Evolutionary conservation across 441 rosid species (phyloP).

Genomic region (Eruca vesicaria): DNA sequence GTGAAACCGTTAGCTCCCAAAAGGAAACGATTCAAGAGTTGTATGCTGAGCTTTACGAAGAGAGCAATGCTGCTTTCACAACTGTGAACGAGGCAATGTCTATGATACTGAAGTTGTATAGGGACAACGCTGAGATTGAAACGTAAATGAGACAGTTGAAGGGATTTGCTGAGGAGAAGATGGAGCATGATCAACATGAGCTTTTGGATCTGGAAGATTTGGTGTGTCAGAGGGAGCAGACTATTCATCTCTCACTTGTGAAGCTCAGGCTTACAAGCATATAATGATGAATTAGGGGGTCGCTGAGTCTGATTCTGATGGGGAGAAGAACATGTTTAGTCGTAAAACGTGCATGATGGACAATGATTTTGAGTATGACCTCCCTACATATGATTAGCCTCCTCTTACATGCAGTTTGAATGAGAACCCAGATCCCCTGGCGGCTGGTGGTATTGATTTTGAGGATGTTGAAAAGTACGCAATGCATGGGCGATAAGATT

Average conservation of each 20-base stretch:
- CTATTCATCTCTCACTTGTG: slow-evolving; percentile 75
- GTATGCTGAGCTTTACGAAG: slow-evolving; percentile 78
- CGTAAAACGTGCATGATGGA: slow-evolving; percentile 44
- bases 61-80: slow-evolving; percentile 88
- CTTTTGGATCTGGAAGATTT: slow-evolving; percentile 68
- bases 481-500: too few species aligned
- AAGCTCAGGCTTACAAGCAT: slow-evolving; percentile 85
- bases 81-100: slow-evolving; percentile 99
- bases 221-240: slow-evolving; percentile 88
- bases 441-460: too few species aligned
- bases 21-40: slow-evolving; percentile 71
- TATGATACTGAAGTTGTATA: slow-evolving; percentile 93
- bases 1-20: slow-evolving; percentile 74
- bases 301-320: slow-evolving; percentile 67
- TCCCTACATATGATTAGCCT: too few species aligned
- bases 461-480: too few species aligned
- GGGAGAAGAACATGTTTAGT: slow-evolving; percentile 44
- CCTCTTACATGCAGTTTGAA: too few species aligned
- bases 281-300: slow-evolving; percentile 93
- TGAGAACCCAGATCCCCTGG: too few species aligned
- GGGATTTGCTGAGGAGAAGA: slow-evolving; percentile 89
- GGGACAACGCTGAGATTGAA: slow-evolving; percentile 92
- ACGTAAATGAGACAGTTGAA: slow-evolving; percentile 95
- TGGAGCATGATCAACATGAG: slow-evolving; percentile 91
- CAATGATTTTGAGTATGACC: slow-evolving; percentile 35